Evolutionary conservation across 495 filamentous ascomycete species (phyloP), one percentile per base, ranked within the genome.

Genomic region (Acidiella bohemica): DNA sequence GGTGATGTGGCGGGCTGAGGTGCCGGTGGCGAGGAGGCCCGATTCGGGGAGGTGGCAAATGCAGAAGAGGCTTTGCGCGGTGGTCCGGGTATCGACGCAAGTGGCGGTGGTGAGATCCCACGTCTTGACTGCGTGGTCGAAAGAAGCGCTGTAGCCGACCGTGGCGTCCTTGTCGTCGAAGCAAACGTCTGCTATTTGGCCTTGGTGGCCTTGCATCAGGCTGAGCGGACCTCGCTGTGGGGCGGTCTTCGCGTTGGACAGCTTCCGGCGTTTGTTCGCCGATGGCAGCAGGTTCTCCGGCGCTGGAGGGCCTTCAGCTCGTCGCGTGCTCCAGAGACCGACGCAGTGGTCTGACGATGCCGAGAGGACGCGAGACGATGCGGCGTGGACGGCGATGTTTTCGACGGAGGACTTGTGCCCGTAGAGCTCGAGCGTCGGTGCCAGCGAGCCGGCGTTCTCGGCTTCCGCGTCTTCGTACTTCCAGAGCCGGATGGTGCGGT

Each of bases 101-200:
- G 67, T 50, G 32, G 67, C 59, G 5, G 88, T 95, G 0, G 81
- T 72, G 10, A 97, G 73, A 65, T 97, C 90, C 72, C 93, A 81
- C 0, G 90, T 96, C 18, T 75, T 77, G 45, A 95, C 65, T 0
- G 81, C 80, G 61, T 93, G 86, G 65, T 96, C 90, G 67, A 79
- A 79, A 16, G 83, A 86, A 2, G 72, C 69, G 0, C 84, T 86
- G 67, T 97, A 95, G 23, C 79, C 88, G 18, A 96, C 80, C 9
- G 81, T 94, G 20, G 75, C 59, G 63, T 95, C 90, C 32, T 70
- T 67, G 1, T 77, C 79, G 55, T 88, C 80, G 65, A 96, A 97
- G 25, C 83, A 71, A 14, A 76, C 80, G 23, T 73, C 76, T 1
- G 78, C 77, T 10, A 87, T 80, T 2, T 79, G 71, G 0, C 68